Base-by-base conservation (phyloP, 768 basidiomycete genomes). In the Termitomyces sp. region DNA sequence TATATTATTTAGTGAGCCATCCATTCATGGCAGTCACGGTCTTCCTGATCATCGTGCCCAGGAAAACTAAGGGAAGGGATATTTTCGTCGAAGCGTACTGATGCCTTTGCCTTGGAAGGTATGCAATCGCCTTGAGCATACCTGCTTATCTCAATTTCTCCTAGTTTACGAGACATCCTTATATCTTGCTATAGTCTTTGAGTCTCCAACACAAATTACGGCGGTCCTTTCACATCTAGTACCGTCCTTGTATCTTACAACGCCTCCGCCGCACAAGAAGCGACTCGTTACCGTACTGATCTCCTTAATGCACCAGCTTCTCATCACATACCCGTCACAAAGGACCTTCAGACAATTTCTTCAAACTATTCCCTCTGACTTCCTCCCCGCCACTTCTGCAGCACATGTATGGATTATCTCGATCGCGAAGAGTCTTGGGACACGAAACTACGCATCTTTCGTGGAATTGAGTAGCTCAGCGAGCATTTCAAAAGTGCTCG, bases 31-130 rank as follows among this genome's bases (percentile, higher is more conserved):
- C 46, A 57, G 52, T 22, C 3, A 24, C 46, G 44, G 36, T 44
- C 54, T 44, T 22, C 29, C 29, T 54, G 24, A 60, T 36, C 53
- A 28, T 20, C 28, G 36, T 26, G 15, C 55, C 1, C 56, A 92
- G 90, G 89, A 44, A 92, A 91, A 67, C 73, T 92, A 7, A 78
- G 90, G 51, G 90, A 92, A 70, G 90, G 90, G 0, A 73, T 91
- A 3, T 75, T 78, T 7, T 81, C 89, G 0, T 81, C 85, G 2
- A 72, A 73, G 29, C 78, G 90, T 56, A 73, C 58, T 20, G 90
- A 90, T 66, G 57, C 54, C 3, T 90, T 92, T 64, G 79, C 86
- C 2, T 54, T 85, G 13, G 86, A 90, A 82, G 90, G 89, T 88
- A 57, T 41, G 76, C 55, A 49, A 28, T 24, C 4, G 20, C 26